Conservation (phyloP, 805 yeast genomes). For the Metschnikowia henanensis region DNA sequence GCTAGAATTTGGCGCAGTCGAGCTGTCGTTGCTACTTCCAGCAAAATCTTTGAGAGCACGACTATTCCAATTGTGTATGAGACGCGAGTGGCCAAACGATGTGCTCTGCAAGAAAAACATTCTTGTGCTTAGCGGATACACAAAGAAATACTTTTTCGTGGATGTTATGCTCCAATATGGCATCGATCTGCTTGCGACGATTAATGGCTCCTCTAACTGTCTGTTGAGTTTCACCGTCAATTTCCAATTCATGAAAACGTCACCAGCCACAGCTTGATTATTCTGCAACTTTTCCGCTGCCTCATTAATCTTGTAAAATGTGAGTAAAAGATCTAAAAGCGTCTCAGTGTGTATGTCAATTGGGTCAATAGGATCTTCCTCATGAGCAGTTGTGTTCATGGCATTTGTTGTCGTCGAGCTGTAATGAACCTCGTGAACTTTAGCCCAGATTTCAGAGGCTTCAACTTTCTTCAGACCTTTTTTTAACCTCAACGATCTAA, state of each 20-base stretch:
- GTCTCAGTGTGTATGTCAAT: conserved; percentile 32
- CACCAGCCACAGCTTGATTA: conserved; percentile 16
- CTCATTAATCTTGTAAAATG: conserved; percentile 42
- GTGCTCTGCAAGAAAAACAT: conserved; percentile 79
- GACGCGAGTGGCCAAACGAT: conserved; percentile 85
- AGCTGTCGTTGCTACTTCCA: conserved; percentile 21
- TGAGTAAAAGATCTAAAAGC: conserved; percentile 50
- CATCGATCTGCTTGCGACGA: conserved; percentile 81
- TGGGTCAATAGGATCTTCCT: conserved; percentile 22
- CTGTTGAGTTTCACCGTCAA: conserved; percentile 82
- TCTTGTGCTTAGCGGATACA: conserved; percentile 83
- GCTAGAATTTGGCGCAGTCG: background rate
- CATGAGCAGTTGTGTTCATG: background rate
- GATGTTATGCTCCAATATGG: conserved; percentile 83
- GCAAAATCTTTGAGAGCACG: conserved; percentile 22
- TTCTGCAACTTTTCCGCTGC: conserved; percentile 17
- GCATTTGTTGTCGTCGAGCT: background rate
- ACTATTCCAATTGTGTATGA: conserved; percentile 75
- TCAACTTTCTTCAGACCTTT: conserved; percentile 41
- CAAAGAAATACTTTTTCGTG: conserved; percentile 73
- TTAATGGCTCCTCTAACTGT: conserved; percentile 85
- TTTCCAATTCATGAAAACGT: conserved; percentile 68
- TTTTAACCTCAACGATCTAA: conserved; percentile 45
- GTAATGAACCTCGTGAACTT: conserved; percentile 52
- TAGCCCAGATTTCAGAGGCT: conserved; percentile 55